These are phyloP conservation scores for Stentor coeruleus DNA, from an alignment of 73 alveolate genomes.

Conservation along the genomic window DNA sequence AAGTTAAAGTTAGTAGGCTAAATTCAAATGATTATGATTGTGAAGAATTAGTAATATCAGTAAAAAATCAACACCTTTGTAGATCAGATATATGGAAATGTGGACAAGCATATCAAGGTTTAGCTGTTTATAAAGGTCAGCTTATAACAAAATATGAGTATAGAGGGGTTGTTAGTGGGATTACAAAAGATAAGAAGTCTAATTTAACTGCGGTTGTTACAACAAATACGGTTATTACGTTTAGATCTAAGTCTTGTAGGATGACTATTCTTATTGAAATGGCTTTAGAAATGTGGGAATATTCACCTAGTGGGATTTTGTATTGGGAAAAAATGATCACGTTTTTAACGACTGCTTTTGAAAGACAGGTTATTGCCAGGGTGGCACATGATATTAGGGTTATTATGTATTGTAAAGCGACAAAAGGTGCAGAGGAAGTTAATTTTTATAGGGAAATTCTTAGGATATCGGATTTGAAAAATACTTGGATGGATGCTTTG, in stretches of 20 bases:
- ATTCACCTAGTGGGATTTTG: constrained; percentile 14
- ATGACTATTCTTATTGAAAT: not conserved
- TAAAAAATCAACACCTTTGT: constrained; percentile 8
- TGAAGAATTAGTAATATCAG: not conserved
- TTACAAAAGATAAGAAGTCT: not conserved
- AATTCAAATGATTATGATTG: not conserved
- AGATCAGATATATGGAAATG: not conserved
- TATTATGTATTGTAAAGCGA: not conserved
- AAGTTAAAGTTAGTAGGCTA: not conserved
- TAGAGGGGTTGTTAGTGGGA: not conserved
- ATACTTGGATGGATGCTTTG: constrained; percentile 4
- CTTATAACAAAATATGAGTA: not conserved
- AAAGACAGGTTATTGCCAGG: not conserved
- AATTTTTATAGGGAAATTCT: not conserved
- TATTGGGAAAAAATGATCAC: constrained; percentile 21
- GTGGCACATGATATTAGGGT: not conserved
- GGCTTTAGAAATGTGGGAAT: constrained; percentile 15
- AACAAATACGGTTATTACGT: not conserved
- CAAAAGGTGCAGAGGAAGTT: not conserved
- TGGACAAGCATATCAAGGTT: not conserved
- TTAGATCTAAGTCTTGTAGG: not conserved
- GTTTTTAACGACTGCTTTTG: constrained; percentile 12
- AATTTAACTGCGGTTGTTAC: not conserved
- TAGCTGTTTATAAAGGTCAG: constrained; percentile 18
- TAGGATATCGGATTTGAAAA: not conserved